Evolutionary conservation across 495 filamentous ascomycete genomes (phyloP), one percentile per base, ranked within the genome.

Genomic region (Neurospora sp.): DNA sequence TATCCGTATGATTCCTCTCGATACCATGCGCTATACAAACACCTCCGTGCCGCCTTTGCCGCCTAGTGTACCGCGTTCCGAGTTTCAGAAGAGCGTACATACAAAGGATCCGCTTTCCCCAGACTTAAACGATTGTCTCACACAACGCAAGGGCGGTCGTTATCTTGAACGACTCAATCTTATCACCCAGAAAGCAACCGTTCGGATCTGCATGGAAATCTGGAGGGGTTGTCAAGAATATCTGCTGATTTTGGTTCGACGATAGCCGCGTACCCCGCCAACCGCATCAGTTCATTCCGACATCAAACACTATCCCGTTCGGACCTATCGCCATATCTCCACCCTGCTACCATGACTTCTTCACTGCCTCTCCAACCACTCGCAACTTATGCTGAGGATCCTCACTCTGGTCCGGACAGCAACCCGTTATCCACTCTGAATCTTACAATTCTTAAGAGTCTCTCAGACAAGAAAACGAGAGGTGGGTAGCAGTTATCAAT

Each of bases 391-490:
- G 79, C 73, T 76, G 70, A 71, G 81, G 72, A 73, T 79, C 79
- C 39, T 72, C 54, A 66, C 27, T 35, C 77, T 14, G 46, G 73
- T 18, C 73, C 75, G 66, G 86, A 86, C 74, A 89, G 86, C 74
- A 85, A 84, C 62, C 86, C 87, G 16, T 79, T 90, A 46, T 85
- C 80, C 12, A 81, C 85, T 23, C 79, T 88, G 48, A 89, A 86
- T 74, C 81, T 90, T 72, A 83, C 82, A 44, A 88, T 90, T 71
- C 83, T 91, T 62, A 90, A 89, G 78, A 82, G 78, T 44, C 78
- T 91, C 38, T 87, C 84, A n/a, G 87, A 90, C 70, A 90, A 90
- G 83, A 90, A 86, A 78, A 86, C 83, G 10, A 90, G 87, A 7
- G 83, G 85, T 83, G 86, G 87, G 87, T 77, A n/a, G 73, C 48